Conservation (phyloP, 179 eudicot species). For the Nepenthes alata region DNA sequence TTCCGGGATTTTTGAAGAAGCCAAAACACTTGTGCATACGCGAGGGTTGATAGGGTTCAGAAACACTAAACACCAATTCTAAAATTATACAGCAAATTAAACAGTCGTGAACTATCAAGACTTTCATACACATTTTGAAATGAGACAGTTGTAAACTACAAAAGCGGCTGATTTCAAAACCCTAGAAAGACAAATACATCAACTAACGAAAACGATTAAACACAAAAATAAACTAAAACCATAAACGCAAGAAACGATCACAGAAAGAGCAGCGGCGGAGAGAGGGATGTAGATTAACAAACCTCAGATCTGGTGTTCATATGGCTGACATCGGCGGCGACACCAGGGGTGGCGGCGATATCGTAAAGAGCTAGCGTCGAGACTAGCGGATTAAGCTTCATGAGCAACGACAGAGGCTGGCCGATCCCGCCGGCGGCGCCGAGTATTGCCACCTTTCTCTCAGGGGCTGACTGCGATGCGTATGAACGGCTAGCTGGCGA, state of each 20-base stretch:
- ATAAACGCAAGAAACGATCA: neutral
- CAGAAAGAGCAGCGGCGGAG: neutral
- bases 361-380: slow-evolving; percentile 68
- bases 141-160: neutral
- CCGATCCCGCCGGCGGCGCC: slow-evolving; percentile 98
- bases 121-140: no score
- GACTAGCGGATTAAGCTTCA: slow-evolving; percentile 89
- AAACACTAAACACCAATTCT: no score
- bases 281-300: neutral
- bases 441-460: slow-evolving; percentile 61
- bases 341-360: slow-evolving; percentile 89
- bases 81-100: no score
- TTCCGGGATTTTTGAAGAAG: no score
- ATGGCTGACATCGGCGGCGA: slow-evolving; percentile 88
- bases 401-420: slow-evolving; percentile 66
- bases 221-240: no score
- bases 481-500: slow-evolving; percentile 24
- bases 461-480: slow-evolving; percentile 40
- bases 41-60: no score
- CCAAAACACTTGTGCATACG: no score
- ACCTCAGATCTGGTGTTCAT: slow-evolving; percentile 48
- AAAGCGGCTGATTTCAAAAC: neutral
- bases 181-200: neutral
- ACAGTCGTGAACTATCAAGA: no score
- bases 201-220: neutral